These are phyloP conservation scores for Trichoderma sp. DNA, from an alignment of 2,329 filamentous ascomycete genomes.

Conservation along the genomic window DNA sequence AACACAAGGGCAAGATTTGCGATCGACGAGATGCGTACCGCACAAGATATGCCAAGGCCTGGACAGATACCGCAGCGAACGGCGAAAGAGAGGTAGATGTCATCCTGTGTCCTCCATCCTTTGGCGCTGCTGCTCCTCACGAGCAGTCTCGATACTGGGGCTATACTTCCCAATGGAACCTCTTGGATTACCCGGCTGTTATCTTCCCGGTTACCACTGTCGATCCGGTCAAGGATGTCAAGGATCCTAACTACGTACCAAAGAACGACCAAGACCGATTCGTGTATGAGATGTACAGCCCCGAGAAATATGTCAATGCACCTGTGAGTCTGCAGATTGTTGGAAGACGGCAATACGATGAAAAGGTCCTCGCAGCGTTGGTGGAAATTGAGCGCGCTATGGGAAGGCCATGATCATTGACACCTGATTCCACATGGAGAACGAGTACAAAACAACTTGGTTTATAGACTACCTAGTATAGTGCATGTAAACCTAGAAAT, in stretches of 20 bases:
- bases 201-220: conserved; percentile 51
- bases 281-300: conserved; percentile 16
- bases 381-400: conserved; percentile 10
- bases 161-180: conserved; percentile 63
- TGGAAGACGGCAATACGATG: conserved; percentile 5
- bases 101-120: conserved; percentile 37
- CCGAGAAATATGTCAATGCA: conserved; percentile 8
- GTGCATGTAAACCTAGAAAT: neutral
- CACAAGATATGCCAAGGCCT: conserved; percentile 9
- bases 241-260: conserved; percentile 14
- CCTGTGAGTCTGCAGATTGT: conserved; percentile 15
- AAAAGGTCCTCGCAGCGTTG: conserved; percentile 6
- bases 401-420: neutral
- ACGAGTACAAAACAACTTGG: neutral
- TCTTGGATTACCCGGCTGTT: conserved; percentile 60
- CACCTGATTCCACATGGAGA: neutral
- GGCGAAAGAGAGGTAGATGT: conserved; percentile 12
- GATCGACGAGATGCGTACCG: conserved; percentile 10
- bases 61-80: conserved; percentile 6
- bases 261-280: conserved; percentile 7
- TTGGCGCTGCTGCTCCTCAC: conserved; percentile 48
- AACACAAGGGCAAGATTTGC: neutral
- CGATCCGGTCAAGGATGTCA: conserved; percentile 18
- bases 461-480: neutral
- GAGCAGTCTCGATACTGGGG: conserved; percentile 51